phyloP scores from a whole-genome alignment of 2,329 filamentous ascomycete genomes.

The Neurospora sp. region DNA sequence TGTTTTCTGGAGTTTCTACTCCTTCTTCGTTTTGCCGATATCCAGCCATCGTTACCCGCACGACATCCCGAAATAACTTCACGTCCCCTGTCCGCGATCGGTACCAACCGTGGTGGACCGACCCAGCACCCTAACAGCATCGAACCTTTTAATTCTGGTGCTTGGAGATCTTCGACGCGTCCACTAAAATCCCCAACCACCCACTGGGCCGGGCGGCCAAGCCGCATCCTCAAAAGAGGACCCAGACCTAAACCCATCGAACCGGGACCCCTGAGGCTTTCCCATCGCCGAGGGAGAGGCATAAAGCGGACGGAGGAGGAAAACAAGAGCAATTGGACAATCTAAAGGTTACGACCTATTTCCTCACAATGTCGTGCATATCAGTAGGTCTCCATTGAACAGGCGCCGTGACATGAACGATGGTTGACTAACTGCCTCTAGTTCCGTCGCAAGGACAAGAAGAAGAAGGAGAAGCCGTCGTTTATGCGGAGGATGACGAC shows the following conservation, averaged over 20 bases:
- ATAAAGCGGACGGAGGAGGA: not conserved
- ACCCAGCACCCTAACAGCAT: not conserved
- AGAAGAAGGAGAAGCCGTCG: constrained; percentile 13
- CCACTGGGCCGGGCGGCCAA: not conserved
- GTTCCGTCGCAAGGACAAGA: constrained; percentile 5
- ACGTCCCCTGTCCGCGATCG: not conserved
- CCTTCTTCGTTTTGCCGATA: not conserved
- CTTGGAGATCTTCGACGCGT: not conserved
- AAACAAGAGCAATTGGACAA: not conserved
- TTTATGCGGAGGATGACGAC: constrained; percentile 18
- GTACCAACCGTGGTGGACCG: not conserved
- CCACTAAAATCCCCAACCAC: not conserved
- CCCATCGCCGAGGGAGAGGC: not conserved
- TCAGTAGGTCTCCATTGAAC: not conserved
- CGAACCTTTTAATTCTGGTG: not conserved
- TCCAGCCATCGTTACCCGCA: not conserved
- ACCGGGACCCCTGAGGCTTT: not conserved
- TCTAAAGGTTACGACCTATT: not conserved
- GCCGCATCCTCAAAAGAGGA: not conserved
- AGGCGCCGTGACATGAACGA: not conserved
- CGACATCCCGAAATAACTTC: not conserved
- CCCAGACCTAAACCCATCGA: not conserved
- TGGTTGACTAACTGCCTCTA: not conserved
- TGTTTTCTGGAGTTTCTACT: not conserved
- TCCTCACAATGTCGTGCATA: not conserved